phyloP scores from a whole-genome alignment of 371 early-diverging fungal genomes.

The Circinella minor region DNA sequence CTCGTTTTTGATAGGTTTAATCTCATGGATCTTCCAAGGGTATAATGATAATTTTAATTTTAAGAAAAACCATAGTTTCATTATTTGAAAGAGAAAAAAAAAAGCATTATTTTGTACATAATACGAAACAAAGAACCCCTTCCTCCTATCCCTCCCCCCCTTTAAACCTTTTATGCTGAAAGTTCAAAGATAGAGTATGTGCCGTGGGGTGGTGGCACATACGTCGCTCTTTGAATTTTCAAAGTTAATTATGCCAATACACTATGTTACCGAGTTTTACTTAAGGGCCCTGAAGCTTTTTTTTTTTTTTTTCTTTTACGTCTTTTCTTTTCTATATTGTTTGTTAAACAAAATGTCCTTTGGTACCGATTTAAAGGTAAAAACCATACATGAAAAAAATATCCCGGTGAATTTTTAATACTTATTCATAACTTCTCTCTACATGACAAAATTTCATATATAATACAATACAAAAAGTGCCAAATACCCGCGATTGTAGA shows the following conservation, averaged over 20 bases:
- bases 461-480: constrained; percentile 34
- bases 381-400: no score
- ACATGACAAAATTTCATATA: no score
- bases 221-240: background rate
- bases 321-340: constrained; percentile 6
- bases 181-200: no score
- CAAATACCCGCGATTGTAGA: constrained; percentile 62
- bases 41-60: background rate
- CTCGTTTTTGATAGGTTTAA: background rate
- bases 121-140: no score
- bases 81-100: no score
- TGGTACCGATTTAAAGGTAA: constrained; percentile 29
- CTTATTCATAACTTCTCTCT: no score
- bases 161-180: no score
- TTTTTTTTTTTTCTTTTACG: background rate
- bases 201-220: no score
- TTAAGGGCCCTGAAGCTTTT: background rate
- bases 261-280: background rate
- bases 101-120: no score
- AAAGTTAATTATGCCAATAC: constrained; percentile 2
- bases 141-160: no score
- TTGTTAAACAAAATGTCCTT: constrained; percentile 15
- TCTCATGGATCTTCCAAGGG: background rate
- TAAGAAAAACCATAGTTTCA: no score
- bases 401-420: no score